Conservation (phyloP, 2,329 filamentous ascomycete genomes). For the Alternaria alternata region DNA sequence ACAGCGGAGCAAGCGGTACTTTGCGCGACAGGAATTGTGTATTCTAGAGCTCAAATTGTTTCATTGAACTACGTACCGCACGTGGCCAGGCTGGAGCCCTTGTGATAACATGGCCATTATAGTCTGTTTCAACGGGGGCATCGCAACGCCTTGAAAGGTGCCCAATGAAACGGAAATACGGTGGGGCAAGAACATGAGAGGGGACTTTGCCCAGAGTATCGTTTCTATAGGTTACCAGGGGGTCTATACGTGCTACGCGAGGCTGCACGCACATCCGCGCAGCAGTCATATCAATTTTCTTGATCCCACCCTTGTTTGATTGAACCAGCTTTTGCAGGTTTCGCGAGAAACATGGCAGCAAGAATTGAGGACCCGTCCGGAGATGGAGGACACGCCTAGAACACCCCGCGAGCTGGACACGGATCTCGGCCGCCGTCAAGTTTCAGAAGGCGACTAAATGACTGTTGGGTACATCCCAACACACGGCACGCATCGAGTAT, state of each 20-base stretch:
- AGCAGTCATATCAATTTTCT: constrained; percentile 5
- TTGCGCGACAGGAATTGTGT: not conserved
- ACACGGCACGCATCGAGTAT: not conserved
- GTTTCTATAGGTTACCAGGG: constrained; percentile 4
- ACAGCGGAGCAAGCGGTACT: not conserved
- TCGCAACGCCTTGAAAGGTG: constrained; percentile 18
- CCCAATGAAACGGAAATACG: constrained; percentile 18
- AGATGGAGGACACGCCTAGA: constrained; percentile 1
- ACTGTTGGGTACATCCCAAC: not conserved
- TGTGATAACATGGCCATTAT: constrained; percentile 22
- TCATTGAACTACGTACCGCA: constrained; percentile 12
- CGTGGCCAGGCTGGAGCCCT: constrained; percentile 15
- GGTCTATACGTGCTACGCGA: not conserved
- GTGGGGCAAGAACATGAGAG: constrained; percentile 19
- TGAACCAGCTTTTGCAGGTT: not conserved
- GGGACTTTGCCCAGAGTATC: constrained; percentile 17
- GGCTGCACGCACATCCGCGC: constrained; percentile 2
- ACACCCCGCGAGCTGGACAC: not conserved
- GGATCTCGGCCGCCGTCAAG: constrained; percentile 9
- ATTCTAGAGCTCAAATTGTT: constrained; percentile 3
- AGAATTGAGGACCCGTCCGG: not conserved
- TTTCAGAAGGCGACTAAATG: constrained; percentile 18
- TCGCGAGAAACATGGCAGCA: not conserved
- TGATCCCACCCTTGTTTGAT: not conserved
- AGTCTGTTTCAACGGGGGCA: constrained; percentile 33